A percentile compares a stretch with the other conserved stretches of the same genome.
These are phyloP conservation scores for Lathyrus aphaca DNA, from an alignment of 306 rosid genomes.

Conservation along the genomic window DNA sequence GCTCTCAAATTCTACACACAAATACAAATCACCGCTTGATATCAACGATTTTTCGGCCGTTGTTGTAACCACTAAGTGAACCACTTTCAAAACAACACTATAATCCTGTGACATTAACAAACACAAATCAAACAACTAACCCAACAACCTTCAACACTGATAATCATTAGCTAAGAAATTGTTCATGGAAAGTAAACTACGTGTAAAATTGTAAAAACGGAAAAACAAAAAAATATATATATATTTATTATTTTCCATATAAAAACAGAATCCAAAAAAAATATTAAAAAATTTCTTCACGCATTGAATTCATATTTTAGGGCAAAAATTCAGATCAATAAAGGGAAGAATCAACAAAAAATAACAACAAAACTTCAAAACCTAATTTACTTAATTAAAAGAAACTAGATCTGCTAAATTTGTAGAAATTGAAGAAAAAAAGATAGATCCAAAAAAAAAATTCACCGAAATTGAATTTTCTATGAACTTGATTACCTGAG, in stretches of 20 bases:
- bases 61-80: slow-evolving; percentile 33
- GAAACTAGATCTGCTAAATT: background rate
- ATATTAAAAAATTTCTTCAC: background rate
- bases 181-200: slow-evolving; percentile 15
- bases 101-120: slow-evolving; percentile 31
- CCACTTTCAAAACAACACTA: slow-evolving; percentile 25
- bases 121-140: slow-evolving; percentile 5
- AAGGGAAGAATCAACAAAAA: too few relatives aligned
- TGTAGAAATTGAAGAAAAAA: too few relatives aligned
- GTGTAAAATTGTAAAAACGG: slow-evolving; percentile 7
- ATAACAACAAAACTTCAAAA: too few relatives aligned
- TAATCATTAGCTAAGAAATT: background rate
- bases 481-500: background rate
- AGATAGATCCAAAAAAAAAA: too few relatives aligned
- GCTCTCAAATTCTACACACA: slow-evolving; percentile 33
- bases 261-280: background rate
- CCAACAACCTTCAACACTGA: slow-evolving; percentile 9
- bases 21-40: slow-evolving; percentile 14
- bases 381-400: background rate
- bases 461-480: background rate
- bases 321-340: background rate
- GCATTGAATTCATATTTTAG: too few relatives aligned
- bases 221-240: background rate
- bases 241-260: background rate
- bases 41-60: slow-evolving; percentile 11